Base-by-base conservation (phyloP, 2,329 filamentous ascomycete species). In the Chaetomium olivaceum region DNA sequence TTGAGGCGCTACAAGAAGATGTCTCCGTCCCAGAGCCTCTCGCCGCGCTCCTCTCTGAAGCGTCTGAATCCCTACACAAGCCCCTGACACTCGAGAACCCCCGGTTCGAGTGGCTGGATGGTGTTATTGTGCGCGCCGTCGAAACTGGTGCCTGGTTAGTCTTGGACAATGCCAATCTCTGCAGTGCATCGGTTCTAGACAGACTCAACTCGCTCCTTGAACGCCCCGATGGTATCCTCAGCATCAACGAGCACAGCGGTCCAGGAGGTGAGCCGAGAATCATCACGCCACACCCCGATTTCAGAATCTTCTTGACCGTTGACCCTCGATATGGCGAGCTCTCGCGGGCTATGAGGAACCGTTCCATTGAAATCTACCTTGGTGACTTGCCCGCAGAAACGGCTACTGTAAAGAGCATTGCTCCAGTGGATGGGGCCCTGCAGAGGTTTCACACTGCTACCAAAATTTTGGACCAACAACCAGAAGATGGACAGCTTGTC, bases 121-220 rank as follows among this genome's bases (percentile, higher is more conserved):
- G 96, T 64, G 87, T 96, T 57, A 88, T 99, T 52, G 90, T 98
- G 57, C 90, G 93, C 72, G 94, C 95, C 51, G 82, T 98, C 12
- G 85, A 96, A 73, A 83, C 89, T 71, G 95, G 95, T 16, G 86
- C 93, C 67, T 99, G 95, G 95, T 83, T 99, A 21, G 89, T 99
- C 12, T 87, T 99, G 25, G 95, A 99, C 77, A 97, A 99, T 77
- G 95, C 96, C 67, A 99, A 99, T 74, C 85, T 99, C 64, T 99
- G 96, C 80, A 97, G 91, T 73, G 90, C 94, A 27, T 97, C 94
- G 7, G 95, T 99, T 1, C 84, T 99, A 11, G 95, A 99, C 77
- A 87, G 96, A 68, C 81, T 99, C 60, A 99, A 99, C 76, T 98
- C 95, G 0, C 81, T 99, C 9, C 89, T 98, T 8, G 95, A 99